Conservation (phyloP, 2,329 filamentous ascomycete species). For the Zymoseptoria tritici region DNA sequence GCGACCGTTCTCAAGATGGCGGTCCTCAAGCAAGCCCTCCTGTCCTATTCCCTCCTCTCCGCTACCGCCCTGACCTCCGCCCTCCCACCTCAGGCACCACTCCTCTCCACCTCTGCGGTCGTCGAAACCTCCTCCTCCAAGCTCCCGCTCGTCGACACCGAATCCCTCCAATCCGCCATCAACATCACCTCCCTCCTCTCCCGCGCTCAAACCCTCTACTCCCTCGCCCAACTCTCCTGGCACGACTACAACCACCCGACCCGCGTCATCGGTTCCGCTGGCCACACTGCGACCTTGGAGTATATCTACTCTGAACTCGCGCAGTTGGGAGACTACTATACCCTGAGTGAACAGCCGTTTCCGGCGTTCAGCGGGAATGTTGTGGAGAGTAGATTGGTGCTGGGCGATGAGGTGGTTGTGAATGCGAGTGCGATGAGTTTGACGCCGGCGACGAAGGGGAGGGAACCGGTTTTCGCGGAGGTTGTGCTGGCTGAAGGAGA, state of each 20-base stretch:
- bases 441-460: slow-evolving; percentile 14
- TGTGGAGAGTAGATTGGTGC: slow-evolving; percentile 34
- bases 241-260: slow-evolving; percentile 61
- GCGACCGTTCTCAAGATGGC: background rate
- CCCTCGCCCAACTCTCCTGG: slow-evolving; percentile 52
- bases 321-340: slow-evolving; percentile 54
- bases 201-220: slow-evolving; percentile 55
- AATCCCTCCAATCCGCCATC: slow-evolving; percentile 52
- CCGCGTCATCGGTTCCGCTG: slow-evolving; percentile 54
- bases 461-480: slow-evolving; percentile 20
- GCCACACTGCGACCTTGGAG: slow-evolving; percentile 21
- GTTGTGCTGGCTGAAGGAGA: slow-evolving; percentile 50
- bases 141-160: slow-evolving; percentile 17
- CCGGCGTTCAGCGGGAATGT: slow-evolving; percentile 23
- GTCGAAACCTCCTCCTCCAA: background rate
- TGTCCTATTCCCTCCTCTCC: background rate
- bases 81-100: background rate
- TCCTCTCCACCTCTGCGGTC: background rate
- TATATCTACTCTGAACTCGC: slow-evolving; percentile 29
- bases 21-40: background rate
- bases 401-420: slow-evolving; percentile 52
- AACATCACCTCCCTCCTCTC: slow-evolving; percentile 48
- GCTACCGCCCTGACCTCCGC: background rate
- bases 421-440: slow-evolving; percentile 51
- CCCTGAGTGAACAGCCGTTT: slow-evolving; percentile 43